phyloP scores from a whole-genome alignment of 495 filamentous ascomycete species.

The Hypoxylon intermedium region DNA sequence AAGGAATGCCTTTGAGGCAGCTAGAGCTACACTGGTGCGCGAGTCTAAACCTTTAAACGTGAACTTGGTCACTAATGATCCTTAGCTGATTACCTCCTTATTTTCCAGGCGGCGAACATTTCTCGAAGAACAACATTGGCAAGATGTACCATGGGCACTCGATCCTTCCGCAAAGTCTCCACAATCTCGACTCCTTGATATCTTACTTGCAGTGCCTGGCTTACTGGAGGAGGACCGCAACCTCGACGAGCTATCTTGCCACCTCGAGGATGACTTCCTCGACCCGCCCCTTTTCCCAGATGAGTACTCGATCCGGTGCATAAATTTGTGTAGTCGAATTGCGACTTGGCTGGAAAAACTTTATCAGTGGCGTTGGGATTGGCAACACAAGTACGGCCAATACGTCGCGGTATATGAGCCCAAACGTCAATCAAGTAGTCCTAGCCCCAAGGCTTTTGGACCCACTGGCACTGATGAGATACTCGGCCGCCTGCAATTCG shows the following conservation, averaged over 20 bases:
- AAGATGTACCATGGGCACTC: conserved; percentile 24
- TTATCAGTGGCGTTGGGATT: conserved; percentile 35
- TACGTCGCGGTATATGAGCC: conserved; percentile 9
- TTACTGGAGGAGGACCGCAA: conserved; percentile 22
- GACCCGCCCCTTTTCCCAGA: conserved; percentile 5
- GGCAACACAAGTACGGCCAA: conserved; percentile 26
- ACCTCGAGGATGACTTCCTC: background rate
- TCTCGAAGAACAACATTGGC: conserved; percentile 30
- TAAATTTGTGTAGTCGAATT: conserved; percentile 11
- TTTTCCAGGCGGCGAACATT: conserved; percentile 28
- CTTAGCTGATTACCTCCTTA: conserved; percentile 26
- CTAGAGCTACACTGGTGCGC: conserved; percentile 31
- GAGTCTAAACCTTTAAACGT: background rate
- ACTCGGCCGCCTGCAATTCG: conserved; percentile 17
- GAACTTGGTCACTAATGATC: background rate
- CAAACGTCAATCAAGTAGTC: background rate
- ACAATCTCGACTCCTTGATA: conserved; percentile 30
- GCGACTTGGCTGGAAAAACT: conserved; percentile 21
- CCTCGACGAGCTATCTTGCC: conserved; percentile 5
- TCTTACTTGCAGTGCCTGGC: conserved; percentile 34
- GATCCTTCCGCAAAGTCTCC: conserved; percentile 24
- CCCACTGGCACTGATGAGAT: background rate
- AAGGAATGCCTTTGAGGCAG: conserved; percentile 35
- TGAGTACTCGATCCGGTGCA: background rate
- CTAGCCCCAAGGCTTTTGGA: background rate